Conservation (phyloP, 225 moss, liverwort and hornwort genomes). For the Thuidium tamariscinum region DNA sequence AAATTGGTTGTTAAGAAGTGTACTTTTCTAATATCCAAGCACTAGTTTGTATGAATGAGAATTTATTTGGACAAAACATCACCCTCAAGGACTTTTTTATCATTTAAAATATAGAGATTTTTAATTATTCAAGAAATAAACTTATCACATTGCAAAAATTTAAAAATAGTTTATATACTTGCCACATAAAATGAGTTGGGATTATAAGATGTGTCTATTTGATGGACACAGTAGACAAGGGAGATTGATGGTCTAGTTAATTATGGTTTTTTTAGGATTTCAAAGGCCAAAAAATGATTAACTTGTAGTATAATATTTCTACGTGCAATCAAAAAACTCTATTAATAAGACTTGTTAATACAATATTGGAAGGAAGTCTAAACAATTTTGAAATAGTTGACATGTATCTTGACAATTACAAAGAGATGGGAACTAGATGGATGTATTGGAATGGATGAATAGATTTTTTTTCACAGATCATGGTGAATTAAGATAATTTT, state of each 20-base stretch:
- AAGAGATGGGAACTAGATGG: not conserved
- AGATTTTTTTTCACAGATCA: no score
- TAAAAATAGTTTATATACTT: not conserved
- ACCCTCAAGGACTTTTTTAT: not conserved
- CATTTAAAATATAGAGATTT: no score
- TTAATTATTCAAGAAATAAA: no score
- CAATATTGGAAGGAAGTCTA: not conserved
- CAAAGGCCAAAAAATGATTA: not conserved
- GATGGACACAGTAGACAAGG: rapidly evolving
- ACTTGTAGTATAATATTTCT: not conserved
- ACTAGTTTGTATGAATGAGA: not conserved
- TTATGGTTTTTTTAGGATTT: rapidly evolving
- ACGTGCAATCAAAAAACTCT: not conserved
- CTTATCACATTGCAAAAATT: not conserved
- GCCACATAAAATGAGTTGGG: rapidly evolving
- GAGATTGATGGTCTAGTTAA: rapidly evolving
- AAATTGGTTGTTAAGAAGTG: not conserved
- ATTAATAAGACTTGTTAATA: not conserved
- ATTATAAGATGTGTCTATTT: rapidly evolving
- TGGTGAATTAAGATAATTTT: not conserved
- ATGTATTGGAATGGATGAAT: not conserved
- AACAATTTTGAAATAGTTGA: not conserved
- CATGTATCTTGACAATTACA: no score
- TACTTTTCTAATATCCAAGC: no score
- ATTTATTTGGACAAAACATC: not conserved